Conservation (phyloP, 768 basidiomycete genomes). For the Suillus plorans region DNA sequence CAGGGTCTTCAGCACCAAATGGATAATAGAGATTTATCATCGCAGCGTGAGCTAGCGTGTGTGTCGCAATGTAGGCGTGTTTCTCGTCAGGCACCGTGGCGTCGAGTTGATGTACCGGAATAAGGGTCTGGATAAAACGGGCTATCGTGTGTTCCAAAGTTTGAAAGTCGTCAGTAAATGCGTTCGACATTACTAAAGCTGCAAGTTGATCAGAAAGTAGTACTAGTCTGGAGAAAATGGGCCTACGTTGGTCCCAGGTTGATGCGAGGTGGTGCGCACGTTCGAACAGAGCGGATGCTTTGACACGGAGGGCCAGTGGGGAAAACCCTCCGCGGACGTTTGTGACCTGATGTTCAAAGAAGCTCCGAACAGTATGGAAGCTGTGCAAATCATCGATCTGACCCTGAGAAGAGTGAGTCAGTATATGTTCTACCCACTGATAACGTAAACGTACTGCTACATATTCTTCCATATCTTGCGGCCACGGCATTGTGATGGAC, state of each 20-base stretch:
- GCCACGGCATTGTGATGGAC: slow-evolving; percentile 75
- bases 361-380: slow-evolving; percentile 59
- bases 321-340: slow-evolving; percentile 55
- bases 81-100: slow-evolving; percentile 56
- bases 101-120: slow-evolving; percentile 65
- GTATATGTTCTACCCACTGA: slow-evolving; percentile 6
- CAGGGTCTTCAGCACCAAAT: slow-evolving; percentile 57
- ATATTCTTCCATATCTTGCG: slow-evolving; percentile 70
- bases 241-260: slow-evolving; percentile 58
- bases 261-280: slow-evolving; percentile 61
- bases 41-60: slow-evolving; percentile 67
- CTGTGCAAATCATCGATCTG: slow-evolving; percentile 50
- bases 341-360: slow-evolving; percentile 59
- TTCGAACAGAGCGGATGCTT: slow-evolving; percentile 75
- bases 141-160: slow-evolving; percentile 62
- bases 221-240: slow-evolving; percentile 16
- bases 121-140: slow-evolving; percentile 61
- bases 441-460: slow-evolving; percentile 49
- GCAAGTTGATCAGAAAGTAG: slow-evolving; percentile 22
- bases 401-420: slow-evolving; percentile 44
- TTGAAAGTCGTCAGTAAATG: slow-evolving; percentile 58
- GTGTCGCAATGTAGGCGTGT: slow-evolving; percentile 55
- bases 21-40: slow-evolving; percentile 64
- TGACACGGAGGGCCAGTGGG: slow-evolving; percentile 62
- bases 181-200: slow-evolving; percentile 46